Base-by-base conservation (phyloP, 257 asterid species). In the Rubia yunnanensis region DNA sequence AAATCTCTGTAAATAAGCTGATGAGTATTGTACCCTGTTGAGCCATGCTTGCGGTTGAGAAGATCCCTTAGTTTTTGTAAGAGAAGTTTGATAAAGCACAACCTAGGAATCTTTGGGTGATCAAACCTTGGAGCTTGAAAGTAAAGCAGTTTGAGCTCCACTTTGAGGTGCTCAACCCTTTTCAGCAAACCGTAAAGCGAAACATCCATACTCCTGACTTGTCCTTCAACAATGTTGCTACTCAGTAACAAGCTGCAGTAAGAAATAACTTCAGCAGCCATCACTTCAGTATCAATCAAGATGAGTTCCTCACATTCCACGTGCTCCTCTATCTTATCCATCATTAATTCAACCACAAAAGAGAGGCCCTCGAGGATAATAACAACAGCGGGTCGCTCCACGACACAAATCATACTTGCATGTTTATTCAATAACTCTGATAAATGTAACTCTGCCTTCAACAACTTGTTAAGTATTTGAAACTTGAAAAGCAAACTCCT, bases 371-470 rank as follows among this genome's bases (percentile, higher is more conserved):
- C 38, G 2, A 6, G 60, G 24, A 69, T 36, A 27, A 20, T 18
- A 39, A 10, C 32, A 17, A 58, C 7, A 39, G 5, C 9, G 1
- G 20, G 22, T 17, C 22, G 52, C 52, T 46, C 48, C n/a, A 38
- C 0, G 44, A 6, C 23, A n/a, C 57, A 30, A 17, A 44, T 58
- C 66, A 68, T 8, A 41, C 50, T 27, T 39, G 63, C 49, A 68
- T 58, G 49, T 15, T 31, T 31, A 10, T 68, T 14, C 30, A 68
- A 17, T 9, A 44, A 20, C 14, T 44, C 35, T n/a, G 22, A 3
- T 6, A 44, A 4, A 44, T 38, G 41, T 15, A 31, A 50, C 14
- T 68, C 53, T 68, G 72, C 72, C n/a, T 60, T 57, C 30, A 58
- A 28, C 6, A 68, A 60, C 60, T 56, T 61, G 18, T 28, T 44